Evolutionary conservation across 495 filamentous ascomycete genomes (phyloP).

Genomic region (Cudoniella acicularis): DNA sequence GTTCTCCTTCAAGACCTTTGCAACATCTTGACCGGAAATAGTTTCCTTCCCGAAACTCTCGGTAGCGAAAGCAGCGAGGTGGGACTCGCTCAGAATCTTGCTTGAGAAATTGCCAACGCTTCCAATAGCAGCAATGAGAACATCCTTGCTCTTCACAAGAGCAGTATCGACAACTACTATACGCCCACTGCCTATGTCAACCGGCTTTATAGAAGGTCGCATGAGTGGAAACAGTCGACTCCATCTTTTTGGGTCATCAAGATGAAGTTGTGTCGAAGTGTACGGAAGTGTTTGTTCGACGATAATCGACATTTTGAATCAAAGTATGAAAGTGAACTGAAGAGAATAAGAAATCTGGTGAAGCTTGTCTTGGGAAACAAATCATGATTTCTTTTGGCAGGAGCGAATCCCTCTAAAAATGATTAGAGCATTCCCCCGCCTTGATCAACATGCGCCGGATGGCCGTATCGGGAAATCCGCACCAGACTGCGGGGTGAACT

Average conservation of each 20-base stretch:
- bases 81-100: constrained; percentile 12
- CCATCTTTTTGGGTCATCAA: constrained; percentile 14
- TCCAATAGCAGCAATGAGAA: constrained; percentile 11
- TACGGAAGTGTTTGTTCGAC: constrained; percentile 16
- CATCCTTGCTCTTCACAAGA: constrained; percentile 8
- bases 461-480: constrained; percentile 5
- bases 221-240: constrained; percentile 17
- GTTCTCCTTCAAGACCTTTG: constrained; percentile 7
- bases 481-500: not conserved
- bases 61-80: constrained; percentile 13
- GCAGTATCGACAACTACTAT: constrained; percentile 11
- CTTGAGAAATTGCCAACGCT: constrained; percentile 11
- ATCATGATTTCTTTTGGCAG: not conserved
- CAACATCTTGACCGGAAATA: constrained; percentile 5
- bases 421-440: not conserved
- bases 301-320: constrained; percentile 12
- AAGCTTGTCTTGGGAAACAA: not conserved
- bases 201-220: constrained; percentile 15
- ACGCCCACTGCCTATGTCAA: constrained; percentile 4
- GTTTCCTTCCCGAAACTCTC: not conserved
- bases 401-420: not conserved
- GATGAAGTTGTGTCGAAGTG: constrained; percentile 2
- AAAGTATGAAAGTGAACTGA: not conserved
- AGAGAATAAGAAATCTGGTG: not conserved
- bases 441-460: not conserved